Evolutionary conservation across 177 flowering plant genomes (phyloP).

Genomic region (Telopea speciosissima): DNA sequence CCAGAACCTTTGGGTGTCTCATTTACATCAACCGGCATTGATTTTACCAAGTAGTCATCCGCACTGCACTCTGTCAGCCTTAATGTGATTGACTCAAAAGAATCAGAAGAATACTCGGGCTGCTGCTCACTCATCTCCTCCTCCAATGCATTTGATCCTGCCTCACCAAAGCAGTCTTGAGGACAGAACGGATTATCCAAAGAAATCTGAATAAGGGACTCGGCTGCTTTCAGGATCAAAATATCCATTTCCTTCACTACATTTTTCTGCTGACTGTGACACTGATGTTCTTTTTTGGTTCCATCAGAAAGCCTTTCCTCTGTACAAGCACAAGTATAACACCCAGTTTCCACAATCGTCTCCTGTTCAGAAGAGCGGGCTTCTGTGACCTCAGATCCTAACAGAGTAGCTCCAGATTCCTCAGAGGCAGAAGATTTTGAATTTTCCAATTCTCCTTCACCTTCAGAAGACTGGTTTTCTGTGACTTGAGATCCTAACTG

Average conservation of each 20-base stretch:
- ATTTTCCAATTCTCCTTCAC: conserved; percentile 4
- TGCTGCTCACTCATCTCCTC: conserved; percentile 23
- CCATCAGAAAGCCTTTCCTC: conserved; percentile 8
- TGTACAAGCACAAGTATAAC: background rate
- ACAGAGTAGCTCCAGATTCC: conserved; percentile 11
- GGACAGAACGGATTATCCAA: conserved; percentile 12
- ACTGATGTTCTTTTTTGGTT: conserved; percentile 9
- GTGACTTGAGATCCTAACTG: conserved; percentile 16
- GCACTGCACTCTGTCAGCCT: conserved; percentile 28
- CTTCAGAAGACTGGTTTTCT: conserved; percentile 8
- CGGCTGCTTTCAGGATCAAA: conserved; percentile 36
- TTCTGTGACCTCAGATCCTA: conserved; percentile 18
- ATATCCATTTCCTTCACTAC: conserved; percentile 25
- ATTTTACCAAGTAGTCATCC: conserved; percentile 33
- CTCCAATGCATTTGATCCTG: conserved; percentile 13
- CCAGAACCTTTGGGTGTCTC: conserved; percentile 23
- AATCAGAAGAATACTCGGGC: conserved; percentile 45
- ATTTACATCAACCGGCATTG: conserved; percentile 26
- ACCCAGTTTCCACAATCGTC: background rate
- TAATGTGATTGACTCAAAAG: conserved; percentile 40
- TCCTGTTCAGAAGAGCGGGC: conserved; percentile 14
- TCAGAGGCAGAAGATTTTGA: conserved; percentile 10
- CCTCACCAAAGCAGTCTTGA: conserved; percentile 12
- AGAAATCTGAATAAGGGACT: conserved; percentile 35
- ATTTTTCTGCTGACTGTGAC: conserved; percentile 9